Evolutionary conservation across 2,329 filamentous ascomycete genomes (phyloP).

Genomic region (Cladosporium velox): DNA sequence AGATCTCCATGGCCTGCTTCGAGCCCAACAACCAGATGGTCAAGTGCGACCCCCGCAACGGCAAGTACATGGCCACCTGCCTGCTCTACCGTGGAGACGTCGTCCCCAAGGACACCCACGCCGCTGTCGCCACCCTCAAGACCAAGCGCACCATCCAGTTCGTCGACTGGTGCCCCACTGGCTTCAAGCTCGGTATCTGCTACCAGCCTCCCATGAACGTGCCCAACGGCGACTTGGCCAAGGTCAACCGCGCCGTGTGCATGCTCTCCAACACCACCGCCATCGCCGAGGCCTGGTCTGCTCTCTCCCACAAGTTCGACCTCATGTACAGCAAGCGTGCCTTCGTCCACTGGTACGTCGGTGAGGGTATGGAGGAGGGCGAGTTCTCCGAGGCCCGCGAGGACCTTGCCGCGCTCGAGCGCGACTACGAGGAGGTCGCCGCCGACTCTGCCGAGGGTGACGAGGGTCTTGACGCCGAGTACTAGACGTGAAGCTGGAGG

Average conservation of each 20-base stretch:
- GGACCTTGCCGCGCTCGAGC: slow-evolving; percentile 95
- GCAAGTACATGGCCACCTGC: slow-evolving; percentile 99
- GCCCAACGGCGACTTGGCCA: slow-evolving; percentile 93
- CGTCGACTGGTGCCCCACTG: slow-evolving; percentile 99
- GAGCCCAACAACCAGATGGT: slow-evolving; percentile 99
- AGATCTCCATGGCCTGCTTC: slow-evolving; percentile 99
- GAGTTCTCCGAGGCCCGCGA: slow-evolving; percentile 99
- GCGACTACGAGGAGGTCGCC: slow-evolving; percentile 98
- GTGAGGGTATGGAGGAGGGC: slow-evolving; percentile 99
- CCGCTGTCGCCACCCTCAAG: slow-evolving; percentile 92
- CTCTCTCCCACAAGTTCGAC: slow-evolving; percentile 96
- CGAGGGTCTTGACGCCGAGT: slow-evolving; percentile 84
- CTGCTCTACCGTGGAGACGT: slow-evolving; percentile 98
- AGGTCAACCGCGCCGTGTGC: slow-evolving; percentile 97
- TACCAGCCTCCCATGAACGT: slow-evolving; percentile 97
- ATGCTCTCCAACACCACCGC: slow-evolving; percentile 99
- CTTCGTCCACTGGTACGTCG: slow-evolving; percentile 99
- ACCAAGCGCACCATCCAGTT: slow-evolving; percentile 99
- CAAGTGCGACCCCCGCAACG: slow-evolving; percentile 96
- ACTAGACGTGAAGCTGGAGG: slow-evolving; percentile 58
- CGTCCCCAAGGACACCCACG: slow-evolving; percentile 92
- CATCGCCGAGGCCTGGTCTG: slow-evolving; percentile 97
- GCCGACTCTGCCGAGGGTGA: slow-evolving; percentile 90
- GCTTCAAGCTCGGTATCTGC: slow-evolving; percentile 99
- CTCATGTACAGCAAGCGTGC: slow-evolving; percentile 99